A percentile compares a stretch with the other conserved stretches of the same genome.
phyloP scores from a whole-genome alignment of 345 rosid species.

The Carallia pectinifolia region DNA sequence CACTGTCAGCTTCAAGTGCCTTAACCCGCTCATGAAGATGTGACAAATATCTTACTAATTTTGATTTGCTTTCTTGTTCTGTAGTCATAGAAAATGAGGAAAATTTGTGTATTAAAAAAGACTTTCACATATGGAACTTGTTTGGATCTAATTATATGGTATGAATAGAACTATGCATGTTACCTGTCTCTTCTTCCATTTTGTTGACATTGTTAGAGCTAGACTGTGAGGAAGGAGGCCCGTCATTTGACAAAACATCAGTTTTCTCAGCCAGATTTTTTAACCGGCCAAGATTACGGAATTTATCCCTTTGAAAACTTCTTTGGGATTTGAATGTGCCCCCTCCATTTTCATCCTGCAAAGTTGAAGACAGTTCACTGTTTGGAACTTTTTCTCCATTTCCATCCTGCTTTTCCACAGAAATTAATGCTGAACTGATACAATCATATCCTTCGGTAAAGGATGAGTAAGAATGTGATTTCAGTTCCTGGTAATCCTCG shows the following conservation, averaged over 20 bases:
- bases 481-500: conserved; percentile 27
- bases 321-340: conserved; percentile 10
- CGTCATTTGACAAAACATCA: conserved; percentile 16
- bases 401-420: conserved; percentile 11
- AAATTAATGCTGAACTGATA: conserved; percentile 15
- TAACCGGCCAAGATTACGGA: conserved; percentile 13
- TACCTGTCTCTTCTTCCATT: conserved; percentile 39
- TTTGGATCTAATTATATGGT: too few species aligned
- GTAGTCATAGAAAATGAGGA: conserved; percentile 2
- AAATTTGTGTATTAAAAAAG: background rate
- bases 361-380: conserved; percentile 4
- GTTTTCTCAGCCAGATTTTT: conserved; percentile 24
- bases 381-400: conserved; percentile 16
- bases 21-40: conserved; percentile 38
- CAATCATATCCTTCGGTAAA: conserved; percentile 23
- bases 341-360: conserved; percentile 14
- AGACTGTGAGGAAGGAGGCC: conserved; percentile 21
- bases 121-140: too few species aligned
- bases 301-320: conserved; percentile 11
- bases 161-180: background rate
- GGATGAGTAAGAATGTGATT: conserved; percentile 20
- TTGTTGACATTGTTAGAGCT: conserved; percentile 20
- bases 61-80: conserved; percentile 26
- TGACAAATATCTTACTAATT: conserved; percentile 29
- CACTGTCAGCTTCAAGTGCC: conserved; percentile 42